phyloP scores from a whole-genome alignment of 768 basidiomycete genomes.

The Dentipellis sp. region DNA sequence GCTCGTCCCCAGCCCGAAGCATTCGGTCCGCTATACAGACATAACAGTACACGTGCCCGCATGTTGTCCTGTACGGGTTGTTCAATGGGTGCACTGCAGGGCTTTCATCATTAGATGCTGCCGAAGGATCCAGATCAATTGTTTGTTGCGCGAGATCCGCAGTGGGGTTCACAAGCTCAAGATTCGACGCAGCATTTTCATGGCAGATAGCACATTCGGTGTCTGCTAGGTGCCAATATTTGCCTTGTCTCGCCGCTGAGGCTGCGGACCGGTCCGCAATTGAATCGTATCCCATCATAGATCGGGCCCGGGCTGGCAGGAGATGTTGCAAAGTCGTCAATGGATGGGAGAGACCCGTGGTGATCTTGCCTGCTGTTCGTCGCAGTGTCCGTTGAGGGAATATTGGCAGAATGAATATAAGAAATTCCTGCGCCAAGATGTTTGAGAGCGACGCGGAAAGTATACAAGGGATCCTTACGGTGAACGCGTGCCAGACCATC shows the following conservation, averaged over 20 bases:
- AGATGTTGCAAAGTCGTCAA: constrained; percentile 18
- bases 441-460: background rate
- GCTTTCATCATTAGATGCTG: constrained; percentile 24
- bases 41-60: constrained; percentile 88
- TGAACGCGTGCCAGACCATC: constrained; percentile 99
- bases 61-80: constrained; percentile 77
- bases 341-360: constrained; percentile 21
- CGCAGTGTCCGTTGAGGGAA: constrained; percentile 61
- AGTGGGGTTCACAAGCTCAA: constrained; percentile 47
- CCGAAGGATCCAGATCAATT: constrained; percentile 3
- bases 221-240: constrained; percentile 57
- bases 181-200: constrained; percentile 57
- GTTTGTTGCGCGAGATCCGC: constrained; percentile 11
- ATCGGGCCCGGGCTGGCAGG: constrained; percentile 25
- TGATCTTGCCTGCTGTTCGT: constrained; percentile 32
- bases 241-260: constrained; percentile 32
- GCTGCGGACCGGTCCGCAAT: background rate
- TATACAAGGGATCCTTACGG: constrained; percentile 42
- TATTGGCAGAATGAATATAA: constrained; percentile 85
- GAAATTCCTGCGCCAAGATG: constrained; percentile 64
- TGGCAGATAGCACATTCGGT: constrained; percentile 89
- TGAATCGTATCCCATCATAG: constrained; percentile 9
- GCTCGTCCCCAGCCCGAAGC: constrained; percentile 62
- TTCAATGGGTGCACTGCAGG: constrained; percentile 59
- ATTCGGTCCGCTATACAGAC: constrained; percentile 83